Evolutionary conservation across 441 rosid genomes (phyloP), one percentile per base, ranked within the genome.

Genomic region (Dalechampia spathulata): DNA sequence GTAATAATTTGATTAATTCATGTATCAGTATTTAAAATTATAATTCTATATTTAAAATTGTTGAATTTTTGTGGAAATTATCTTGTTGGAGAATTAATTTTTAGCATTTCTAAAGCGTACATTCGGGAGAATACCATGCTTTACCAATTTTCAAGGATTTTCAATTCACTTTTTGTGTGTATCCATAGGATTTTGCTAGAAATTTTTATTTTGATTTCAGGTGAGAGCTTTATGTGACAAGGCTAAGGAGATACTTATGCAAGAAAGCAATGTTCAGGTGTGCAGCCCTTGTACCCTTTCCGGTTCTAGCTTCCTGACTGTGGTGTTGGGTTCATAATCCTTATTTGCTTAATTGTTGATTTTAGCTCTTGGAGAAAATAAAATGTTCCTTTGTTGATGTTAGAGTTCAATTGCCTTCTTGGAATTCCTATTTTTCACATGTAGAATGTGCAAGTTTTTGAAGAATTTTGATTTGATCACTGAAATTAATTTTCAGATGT

Each of bases 261-360:
- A 73, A 27, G 90, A 83, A 75, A 81, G 83, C 70, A 85, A 82
- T 72, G 92, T 85, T 56, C 92, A 82, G 88, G 88, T 78, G 32
- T 30, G 34, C 45, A 52, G 37, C 22, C 21, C 16, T 28, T 54
- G 7, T 50, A 50, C 55, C 16, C 20, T 10, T 30, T 51, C 30
- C 11, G 15, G 11, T 32, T 22, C 22, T 7, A 23, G 22, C 7
- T 50, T 50, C 4, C 7, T 28, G 34, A 30, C 16, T 10, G 6
- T 32, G 21, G 7, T 30, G 3, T 28, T 30, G 3, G 9, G n/a
- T 30, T 50, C 8, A 13, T 7, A 40, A 26, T 4, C 5, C 32
- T n/a, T n/a, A 15, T 34, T 7, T 23, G 1, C 34, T 9, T 21
- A 17, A 0, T 52, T 1, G 15, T 37, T 39, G 16, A 39, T 38